These are phyloP conservation scores for Hordeum marinum DNA, from an alignment of 176 grass and related monocot genomes.

Conservation along the genomic window DNA sequence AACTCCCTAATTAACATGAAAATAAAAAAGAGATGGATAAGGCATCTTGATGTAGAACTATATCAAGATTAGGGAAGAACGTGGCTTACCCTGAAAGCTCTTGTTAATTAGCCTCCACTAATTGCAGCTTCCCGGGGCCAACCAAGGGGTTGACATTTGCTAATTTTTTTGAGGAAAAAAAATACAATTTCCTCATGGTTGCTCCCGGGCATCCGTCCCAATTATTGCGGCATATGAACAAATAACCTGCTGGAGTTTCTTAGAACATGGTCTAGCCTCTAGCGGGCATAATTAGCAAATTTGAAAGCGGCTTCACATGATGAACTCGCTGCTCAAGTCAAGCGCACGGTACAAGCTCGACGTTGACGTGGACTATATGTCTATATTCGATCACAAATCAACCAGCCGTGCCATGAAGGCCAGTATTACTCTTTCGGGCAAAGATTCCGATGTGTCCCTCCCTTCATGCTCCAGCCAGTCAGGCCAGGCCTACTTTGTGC, in stretches of 20 bases:
- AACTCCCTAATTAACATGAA: not conserved
- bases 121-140: not conserved
- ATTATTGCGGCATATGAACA: not conserved
- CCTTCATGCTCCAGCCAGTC: not conserved
- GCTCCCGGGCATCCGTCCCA: not conserved
- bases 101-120: not conserved
- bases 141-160: conserved; percentile 16
- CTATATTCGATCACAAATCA: not conserved
- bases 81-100: not conserved
- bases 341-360: not conserved
- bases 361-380: not conserved
- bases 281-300: not conserved
- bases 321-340: not conserved
- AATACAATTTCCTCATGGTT: not conserved
- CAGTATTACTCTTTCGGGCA: not conserved
- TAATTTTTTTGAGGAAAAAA: not conserved
- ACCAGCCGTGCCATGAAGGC: not conserved
- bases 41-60: not conserved
- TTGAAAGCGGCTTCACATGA: not conserved
- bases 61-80: not conserved
- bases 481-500: not conserved
- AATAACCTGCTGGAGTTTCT: not conserved
- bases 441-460: not conserved
- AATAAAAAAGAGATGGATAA: not conserved
- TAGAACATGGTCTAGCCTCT: not conserved